Evolutionary conservation across 495 filamentous ascomycete species (phyloP).

Genomic region (Chlorociboria aeruginascens): DNA sequence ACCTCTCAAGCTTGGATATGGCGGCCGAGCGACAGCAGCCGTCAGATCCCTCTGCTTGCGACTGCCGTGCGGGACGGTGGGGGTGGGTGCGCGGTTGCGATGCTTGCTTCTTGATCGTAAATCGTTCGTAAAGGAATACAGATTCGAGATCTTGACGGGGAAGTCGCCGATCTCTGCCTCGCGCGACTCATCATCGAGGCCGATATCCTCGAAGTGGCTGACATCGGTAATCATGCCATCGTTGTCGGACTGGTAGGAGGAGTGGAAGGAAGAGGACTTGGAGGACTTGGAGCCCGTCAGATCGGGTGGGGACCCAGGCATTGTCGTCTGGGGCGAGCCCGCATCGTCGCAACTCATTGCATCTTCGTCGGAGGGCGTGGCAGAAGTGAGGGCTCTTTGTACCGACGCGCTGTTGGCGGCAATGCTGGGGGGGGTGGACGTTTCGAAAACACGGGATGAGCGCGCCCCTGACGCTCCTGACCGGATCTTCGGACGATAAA

Average conservation of each 20-base stretch:
- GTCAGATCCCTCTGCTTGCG: constrained; percentile 21
- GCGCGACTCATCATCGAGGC: constrained; percentile 56
- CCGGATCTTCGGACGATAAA: no score
- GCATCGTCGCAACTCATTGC: constrained; percentile 47
- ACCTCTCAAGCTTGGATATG: constrained; percentile 13
- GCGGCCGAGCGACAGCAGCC: constrained; percentile 16
- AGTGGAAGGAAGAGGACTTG: constrained; percentile 73
- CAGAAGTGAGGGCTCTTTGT: constrained; percentile 9
- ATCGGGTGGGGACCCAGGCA: constrained; percentile 72
- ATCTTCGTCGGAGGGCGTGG: constrained; percentile 21
- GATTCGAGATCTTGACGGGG: constrained; percentile 33
- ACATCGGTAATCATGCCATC: constrained; percentile 43
- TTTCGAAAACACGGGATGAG: constrained; percentile 3
- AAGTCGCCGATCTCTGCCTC: constrained; percentile 30
- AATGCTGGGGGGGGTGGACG: neutral
- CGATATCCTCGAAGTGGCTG: constrained; percentile 87
- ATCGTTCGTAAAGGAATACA: constrained; percentile 26
- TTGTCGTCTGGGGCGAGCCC: constrained; percentile 25
- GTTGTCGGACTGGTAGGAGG: constrained; percentile 59
- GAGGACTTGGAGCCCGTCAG: constrained; percentile 79
- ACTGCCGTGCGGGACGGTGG: constrained; percentile 9
- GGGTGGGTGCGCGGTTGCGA: constrained; percentile 18
- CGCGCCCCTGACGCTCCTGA: neutral
- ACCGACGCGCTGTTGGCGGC: constrained; percentile 20
- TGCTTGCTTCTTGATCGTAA: constrained; percentile 18